These are phyloP conservation scores for Fusarium algeriense DNA, from an alignment of 2,329 filamentous ascomycete species.

Conservation along the genomic window DNA sequence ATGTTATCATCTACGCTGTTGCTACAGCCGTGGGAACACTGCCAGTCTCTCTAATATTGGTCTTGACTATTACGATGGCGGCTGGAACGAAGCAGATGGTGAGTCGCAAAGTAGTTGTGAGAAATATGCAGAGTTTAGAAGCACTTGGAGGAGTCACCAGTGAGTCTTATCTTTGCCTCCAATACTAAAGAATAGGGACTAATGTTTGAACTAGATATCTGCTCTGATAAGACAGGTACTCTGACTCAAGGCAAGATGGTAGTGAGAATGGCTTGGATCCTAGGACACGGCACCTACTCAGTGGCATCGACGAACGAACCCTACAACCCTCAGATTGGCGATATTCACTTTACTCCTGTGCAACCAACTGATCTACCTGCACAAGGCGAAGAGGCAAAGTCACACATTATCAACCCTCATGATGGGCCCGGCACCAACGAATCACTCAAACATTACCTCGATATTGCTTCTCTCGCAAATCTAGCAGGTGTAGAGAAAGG, in stretches of 20 bases:
- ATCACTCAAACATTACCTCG: conserved; percentile 67
- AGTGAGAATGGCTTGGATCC: conserved; percentile 50
- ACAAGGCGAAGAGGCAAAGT: conserved; percentile 40
- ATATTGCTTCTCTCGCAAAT: conserved; percentile 74
- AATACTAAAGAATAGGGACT: conserved; percentile 10
- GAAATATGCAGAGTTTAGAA: conserved; percentile 56
- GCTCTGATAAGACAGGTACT: conserved; percentile 54
- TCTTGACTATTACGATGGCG: conserved; percentile 71
- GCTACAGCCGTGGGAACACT: conserved; percentile 60
- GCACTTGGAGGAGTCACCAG: conserved; percentile 65
- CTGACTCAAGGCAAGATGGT: conserved; percentile 52
- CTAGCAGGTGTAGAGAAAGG: conserved; percentile 64
- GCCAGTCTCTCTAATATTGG: conserved; percentile 59
- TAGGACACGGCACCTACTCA: conserved; percentile 47
- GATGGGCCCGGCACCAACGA: conserved; percentile 58
- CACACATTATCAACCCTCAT: conserved; percentile 43
- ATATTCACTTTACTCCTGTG: conserved; percentile 26
- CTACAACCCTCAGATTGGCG: conserved; percentile 44
- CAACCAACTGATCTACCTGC: conserved; percentile 40
- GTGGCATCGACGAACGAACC: conserved; percentile 47
- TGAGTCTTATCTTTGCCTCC: conserved; percentile 36
- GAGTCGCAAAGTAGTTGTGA: conserved; percentile 61
- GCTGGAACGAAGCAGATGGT: conserved; percentile 64
- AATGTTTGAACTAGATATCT: conserved; percentile 44
- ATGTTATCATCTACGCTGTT: conserved; percentile 57